Evolutionary conservation across 805 yeast genomes (phyloP), one percentile per base, ranked within the genome.

Genomic region (Starmerella gropengiesseri): DNA sequence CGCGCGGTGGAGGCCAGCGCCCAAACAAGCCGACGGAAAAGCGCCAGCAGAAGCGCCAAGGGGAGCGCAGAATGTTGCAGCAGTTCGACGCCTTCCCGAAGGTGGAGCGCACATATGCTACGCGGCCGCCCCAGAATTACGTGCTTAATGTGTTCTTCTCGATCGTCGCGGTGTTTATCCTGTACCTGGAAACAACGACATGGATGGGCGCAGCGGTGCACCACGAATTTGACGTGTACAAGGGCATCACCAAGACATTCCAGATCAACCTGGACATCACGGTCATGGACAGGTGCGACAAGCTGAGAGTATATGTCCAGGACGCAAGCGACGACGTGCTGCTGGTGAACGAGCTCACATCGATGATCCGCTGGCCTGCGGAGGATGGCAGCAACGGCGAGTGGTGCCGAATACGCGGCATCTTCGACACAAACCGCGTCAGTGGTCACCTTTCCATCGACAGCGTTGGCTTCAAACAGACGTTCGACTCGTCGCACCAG

Each of bases 341-440:
- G 48, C 53, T 87, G 45, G 95, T 94, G 0, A 74, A 77, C 7
- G 93, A 87, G 56, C 68, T 77, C 40, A 65, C 91, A 46, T 74
- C 75, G 48, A 75, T 77, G 55, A 7, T 3, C 11, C 35, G 33
- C n/a, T 12, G 25, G 11, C 13, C 5, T 2, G 35, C 35, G 7
- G 9, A 5, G 20, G 13, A 20, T 1, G 18, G 31, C 12, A 17
- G 45, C 3, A 50, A 41, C 13, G 39, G 37, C 18, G 50, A 48
- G 42, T 87, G 86, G n/a, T 87, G 96, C 61, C 84, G 84, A 51
- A 73, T 87, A 2, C 81, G 71, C 55, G 96, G 96, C 3, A 66
- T 75, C 1, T 69, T 87, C 38, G 87, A 93, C 0, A 87, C 89
- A 2, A 86, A 81, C 54, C 78, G 82, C 52, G 94, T 91, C 4